Conservation (phyloP, 2,329 filamentous ascomycete species). For the Harringtonia lauricola region DNA sequence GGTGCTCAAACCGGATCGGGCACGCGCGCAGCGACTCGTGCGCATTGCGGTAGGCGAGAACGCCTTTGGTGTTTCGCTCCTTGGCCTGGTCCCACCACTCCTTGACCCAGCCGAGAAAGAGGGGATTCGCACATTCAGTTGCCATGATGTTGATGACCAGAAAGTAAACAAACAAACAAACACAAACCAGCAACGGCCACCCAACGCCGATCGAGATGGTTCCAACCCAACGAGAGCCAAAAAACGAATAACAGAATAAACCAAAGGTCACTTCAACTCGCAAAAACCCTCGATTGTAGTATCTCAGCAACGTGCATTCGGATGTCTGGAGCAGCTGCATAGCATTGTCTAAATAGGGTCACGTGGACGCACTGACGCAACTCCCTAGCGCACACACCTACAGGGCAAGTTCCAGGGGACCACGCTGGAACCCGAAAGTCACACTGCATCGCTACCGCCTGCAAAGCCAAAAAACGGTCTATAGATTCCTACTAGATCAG, state of each 20-base stretch:
- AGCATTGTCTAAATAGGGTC: no score
- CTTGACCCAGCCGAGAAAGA: constrained; percentile 62
- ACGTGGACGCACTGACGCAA: no score
- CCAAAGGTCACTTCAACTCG: no score
- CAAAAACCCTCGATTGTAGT: no score
- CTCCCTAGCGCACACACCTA: no score
- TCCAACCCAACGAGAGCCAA: background rate
- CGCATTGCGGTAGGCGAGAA: constrained; percentile 63
- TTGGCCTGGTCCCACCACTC: constrained; percentile 64
- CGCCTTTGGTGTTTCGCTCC: constrained; percentile 58
- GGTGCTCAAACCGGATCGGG: constrained; percentile 59
- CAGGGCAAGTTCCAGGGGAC: no score
- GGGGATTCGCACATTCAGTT: constrained; percentile 52
- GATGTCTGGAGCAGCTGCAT: no score
- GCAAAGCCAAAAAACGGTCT: no score
- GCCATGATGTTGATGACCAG: background rate
- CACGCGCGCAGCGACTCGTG: constrained; percentile 69
- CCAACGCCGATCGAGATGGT: background rate
- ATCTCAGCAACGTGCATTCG: no score
- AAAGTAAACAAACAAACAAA: constrained; percentile 11
- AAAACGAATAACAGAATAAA: background rate
- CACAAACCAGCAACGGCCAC: background rate
- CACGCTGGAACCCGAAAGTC: no score
- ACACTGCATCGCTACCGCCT: no score
- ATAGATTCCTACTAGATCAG: no score